Base-by-base conservation (phyloP, 2,329 filamentous ascomycete genomes). In the Penicillium sp. region DNA sequence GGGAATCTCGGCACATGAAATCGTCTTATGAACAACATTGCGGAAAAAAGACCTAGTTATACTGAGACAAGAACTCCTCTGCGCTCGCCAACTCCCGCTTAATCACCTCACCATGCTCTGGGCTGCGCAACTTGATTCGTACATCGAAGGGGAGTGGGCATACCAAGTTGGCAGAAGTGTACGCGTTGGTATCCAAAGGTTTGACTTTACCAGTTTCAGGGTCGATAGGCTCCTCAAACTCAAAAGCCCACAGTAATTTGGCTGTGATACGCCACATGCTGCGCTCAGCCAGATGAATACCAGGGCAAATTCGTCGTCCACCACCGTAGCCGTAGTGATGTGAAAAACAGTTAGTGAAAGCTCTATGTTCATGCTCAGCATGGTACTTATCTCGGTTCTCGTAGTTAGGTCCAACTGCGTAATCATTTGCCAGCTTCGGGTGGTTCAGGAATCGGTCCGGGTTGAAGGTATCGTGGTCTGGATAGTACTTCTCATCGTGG, bases 281-380 rank as follows among this genome's bases (percentile, higher is more conserved):
- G 6, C 39, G 37, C 27, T 52, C 49, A 4, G 37, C 49, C 10
- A 52, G 10, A n/a, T 52, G 37, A 11, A 52, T 45, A 7, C 49
- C 49, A 3, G 49, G 37, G 24, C 49, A 52, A n/a, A 52, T 41
- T 13, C 49, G 49, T 21, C 49, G 26, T 19, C 49, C 49, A 31
- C 37, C 45, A 8, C 84, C 83, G 52, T 84, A 86, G 0, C 75
- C 77, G 66, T 82, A 85, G 11, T 35, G 31, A 35, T 35, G 11
- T 35, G 5, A 35, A 7, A 16, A 7, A 35, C 3, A 16, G 31
- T 35, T 35, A 35, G 31, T 35, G 31, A 16, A 35, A 2, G 31
- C 31, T 7, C 31, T 35, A 7, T 16, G 13, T 14, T 1, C 6
- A 35, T 35, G 13, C 31, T 35, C 31, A 35, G 4, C 6, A 35